Base-by-base conservation (phyloP, 169 alveolate genomes). In the Eimeria praecox region DNA sequence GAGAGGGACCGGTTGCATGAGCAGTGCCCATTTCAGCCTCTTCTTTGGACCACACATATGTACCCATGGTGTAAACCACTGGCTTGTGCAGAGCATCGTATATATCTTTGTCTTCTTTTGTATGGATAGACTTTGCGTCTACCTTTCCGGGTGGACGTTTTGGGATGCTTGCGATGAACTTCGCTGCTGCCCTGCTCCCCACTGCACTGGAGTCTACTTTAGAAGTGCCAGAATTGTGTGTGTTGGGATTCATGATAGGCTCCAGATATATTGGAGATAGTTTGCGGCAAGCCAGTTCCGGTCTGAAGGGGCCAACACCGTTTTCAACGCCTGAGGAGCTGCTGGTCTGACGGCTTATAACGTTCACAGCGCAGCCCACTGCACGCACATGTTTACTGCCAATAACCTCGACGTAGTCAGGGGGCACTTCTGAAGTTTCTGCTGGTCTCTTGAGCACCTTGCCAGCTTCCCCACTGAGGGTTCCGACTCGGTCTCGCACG, bases 351-450 rank as follows among this genome's bases (percentile, higher is more conserved):
- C 94, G 94, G 69, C 94, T 87, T 46, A 62, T 12, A 59, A 62
- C 46, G 52, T 87, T 59, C 22, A 42, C 35, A 27, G 52, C 42
- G 71, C 69, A 35, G 22, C 94, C 94, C 12, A 87, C 8, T 27
- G 94, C 66, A 2, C 94, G 66, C n/a, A 87, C 83, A n/a, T 87
- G 94, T n/a, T 90, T 71, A 64, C 95, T 90, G 49, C 89, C 89
- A 35, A 78, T 77, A 44, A 92, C 92, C n/a, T 92, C 92, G 59
- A 92, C 87, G n/a, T 92, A 92, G n/a, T 92, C 92, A 8, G 92
- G 92, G 24, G 95, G 95, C 56, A 92, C 95, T 75, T 92, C 92
- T 42, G 95, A 92, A 66, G 62, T 27, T 46, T 69, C 92, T 30
- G 91, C 91, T 40, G 95, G 95, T 44, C 95, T 46, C 38, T 83